phyloP scores from a whole-genome alignment of 2,329 filamentous ascomycete species.

The Drechslera avenae region DNA sequence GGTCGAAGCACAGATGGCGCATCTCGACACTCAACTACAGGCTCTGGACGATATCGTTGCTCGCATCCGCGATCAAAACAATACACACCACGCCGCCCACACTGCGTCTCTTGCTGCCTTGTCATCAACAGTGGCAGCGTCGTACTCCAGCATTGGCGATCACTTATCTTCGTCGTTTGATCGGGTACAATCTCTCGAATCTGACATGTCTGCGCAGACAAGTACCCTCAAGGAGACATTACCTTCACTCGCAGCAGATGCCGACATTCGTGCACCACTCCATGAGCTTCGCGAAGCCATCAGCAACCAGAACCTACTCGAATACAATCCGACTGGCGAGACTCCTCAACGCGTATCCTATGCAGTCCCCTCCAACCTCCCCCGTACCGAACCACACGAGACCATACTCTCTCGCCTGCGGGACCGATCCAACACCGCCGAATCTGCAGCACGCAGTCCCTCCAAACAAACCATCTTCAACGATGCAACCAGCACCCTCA shows the following conservation, averaged over 20 bases:
- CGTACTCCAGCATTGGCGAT: slow-evolving; percentile 71
- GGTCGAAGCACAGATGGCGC: slow-evolving; percentile 84
- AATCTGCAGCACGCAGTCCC: slow-evolving; percentile 45
- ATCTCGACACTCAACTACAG: slow-evolving; percentile 86
- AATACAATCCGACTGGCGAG: slow-evolving; percentile 83
- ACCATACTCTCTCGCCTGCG: slow-evolving; percentile 58
- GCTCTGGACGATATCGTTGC: slow-evolving; percentile 89
- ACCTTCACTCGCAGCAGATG: slow-evolving; percentile 60
- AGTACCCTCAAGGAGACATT: slow-evolving; percentile 64
- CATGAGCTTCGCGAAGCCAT: slow-evolving; percentile 73
- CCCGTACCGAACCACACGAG: slow-evolving; percentile 71
- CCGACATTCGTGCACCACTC: slow-evolving; percentile 70
- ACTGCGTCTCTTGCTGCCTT: slow-evolving; percentile 68
- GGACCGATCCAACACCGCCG: slow-evolving; percentile 42
- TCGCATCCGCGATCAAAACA: slow-evolving; percentile 79
- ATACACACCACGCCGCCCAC: slow-evolving; percentile 74
- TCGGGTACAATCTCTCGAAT: slow-evolving; percentile 70
- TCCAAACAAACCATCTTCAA: slow-evolving; percentile 60
- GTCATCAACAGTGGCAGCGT: slow-evolving; percentile 70
- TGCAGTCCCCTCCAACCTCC: slow-evolving; percentile 77
- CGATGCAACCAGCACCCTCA: slow-evolving; percentile 51
- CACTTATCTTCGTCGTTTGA: slow-evolving; percentile 73
- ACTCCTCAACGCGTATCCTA: slow-evolving; percentile 85
- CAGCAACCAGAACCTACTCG: slow-evolving; percentile 66
- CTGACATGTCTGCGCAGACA: slow-evolving; percentile 68